phyloP scores from a whole-genome alignment of 1,284 basidiomycete species.

The Rhodotorula sp. region DNA sequence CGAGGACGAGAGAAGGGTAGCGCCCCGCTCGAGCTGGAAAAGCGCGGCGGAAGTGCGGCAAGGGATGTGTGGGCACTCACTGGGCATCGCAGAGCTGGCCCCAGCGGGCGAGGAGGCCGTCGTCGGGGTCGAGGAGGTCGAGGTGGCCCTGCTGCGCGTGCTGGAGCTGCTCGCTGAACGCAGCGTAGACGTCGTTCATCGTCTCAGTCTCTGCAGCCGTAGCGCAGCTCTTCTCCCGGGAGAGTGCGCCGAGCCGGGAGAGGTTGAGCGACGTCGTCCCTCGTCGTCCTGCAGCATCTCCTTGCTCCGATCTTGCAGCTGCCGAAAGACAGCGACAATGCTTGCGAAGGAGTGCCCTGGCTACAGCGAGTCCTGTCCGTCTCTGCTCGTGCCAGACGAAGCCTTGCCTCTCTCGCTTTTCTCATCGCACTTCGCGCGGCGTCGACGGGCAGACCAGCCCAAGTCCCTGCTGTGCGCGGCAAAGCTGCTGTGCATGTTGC shows the following conservation, averaged over 20 bases:
- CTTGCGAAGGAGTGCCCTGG: too few relatives aligned
- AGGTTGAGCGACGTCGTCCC: neutral
- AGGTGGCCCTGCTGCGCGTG: slow-evolving; percentile 33
- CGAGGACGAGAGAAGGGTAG: neutral
- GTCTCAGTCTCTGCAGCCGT: neutral
- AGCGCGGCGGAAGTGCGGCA: neutral
- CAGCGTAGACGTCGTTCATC: slow-evolving; percentile 37
- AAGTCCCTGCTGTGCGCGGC: too few relatives aligned
- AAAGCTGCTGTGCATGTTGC: too few relatives aligned
- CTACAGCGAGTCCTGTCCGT: too few relatives aligned
- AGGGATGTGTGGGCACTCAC: slow-evolving; percentile 10
- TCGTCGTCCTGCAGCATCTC: too few relatives aligned
- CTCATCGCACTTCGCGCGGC: too few relatives aligned
- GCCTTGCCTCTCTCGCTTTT: too few relatives aligned
- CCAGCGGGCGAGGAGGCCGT: slow-evolving; percentile 38
- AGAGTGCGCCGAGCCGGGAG: too few relatives aligned
- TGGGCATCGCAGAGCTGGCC: slow-evolving; percentile 27
- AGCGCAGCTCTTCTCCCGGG: neutral
- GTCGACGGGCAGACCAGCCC: too few relatives aligned
- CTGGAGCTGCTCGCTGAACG: slow-evolving; percentile 39
- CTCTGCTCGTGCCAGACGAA: too few relatives aligned
- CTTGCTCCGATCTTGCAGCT: too few relatives aligned
- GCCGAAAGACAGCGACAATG: too few relatives aligned
- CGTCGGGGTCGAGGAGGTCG: slow-evolving; percentile 39
- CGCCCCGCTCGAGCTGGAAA: neutral